A percentile compares a stretch with the other conserved stretches of the same genome.
Evolutionary conservation across 2,329 filamentous ascomycete genomes (phyloP).

Genomic region (Emmonsiellopsis sp.): DNA sequence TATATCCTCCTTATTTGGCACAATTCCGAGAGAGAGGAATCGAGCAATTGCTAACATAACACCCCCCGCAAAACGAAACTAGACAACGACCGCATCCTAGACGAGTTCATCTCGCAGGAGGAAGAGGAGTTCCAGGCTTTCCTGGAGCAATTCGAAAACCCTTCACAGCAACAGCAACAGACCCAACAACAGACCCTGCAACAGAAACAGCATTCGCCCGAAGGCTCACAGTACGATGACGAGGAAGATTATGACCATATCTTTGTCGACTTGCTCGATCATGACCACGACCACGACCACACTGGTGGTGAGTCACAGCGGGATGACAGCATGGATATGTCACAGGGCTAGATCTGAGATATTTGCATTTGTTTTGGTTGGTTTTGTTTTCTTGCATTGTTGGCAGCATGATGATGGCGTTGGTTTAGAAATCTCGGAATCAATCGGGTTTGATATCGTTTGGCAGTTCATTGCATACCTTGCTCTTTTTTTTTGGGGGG

Average conservation of each 20-base stretch:
- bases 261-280: slow-evolving; percentile 57
- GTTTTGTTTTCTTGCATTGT: background rate
- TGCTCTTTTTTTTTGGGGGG: background rate
- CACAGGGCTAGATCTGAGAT: slow-evolving; percentile 12
- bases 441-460: too few species aligned
- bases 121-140: slow-evolving; percentile 10
- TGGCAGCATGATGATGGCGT: background rate
- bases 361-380: background rate
- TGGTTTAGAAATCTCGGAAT: background rate
- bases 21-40: too few species aligned
- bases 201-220: background rate
- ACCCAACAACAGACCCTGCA: background rate
- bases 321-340: slow-evolving; percentile 33
- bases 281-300: slow-evolving; percentile 24
- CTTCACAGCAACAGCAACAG: slow-evolving; percentile 1
- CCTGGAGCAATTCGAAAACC: slow-evolving; percentile 20
- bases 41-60: background rate
- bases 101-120: slow-evolving; percentile 24
- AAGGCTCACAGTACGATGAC: slow-evolving; percentile 32
- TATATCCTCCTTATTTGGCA: background rate
- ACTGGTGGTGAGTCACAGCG: slow-evolving; percentile 4
- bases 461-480: background rate
- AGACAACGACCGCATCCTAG: slow-evolving; percentile 18
- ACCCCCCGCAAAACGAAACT: slow-evolving; percentile 3
- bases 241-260: slow-evolving; percentile 54